Evolutionary conservation across 352 stramenopile species (phyloP).

Genomic region (Phytophthora constricta): DNA sequence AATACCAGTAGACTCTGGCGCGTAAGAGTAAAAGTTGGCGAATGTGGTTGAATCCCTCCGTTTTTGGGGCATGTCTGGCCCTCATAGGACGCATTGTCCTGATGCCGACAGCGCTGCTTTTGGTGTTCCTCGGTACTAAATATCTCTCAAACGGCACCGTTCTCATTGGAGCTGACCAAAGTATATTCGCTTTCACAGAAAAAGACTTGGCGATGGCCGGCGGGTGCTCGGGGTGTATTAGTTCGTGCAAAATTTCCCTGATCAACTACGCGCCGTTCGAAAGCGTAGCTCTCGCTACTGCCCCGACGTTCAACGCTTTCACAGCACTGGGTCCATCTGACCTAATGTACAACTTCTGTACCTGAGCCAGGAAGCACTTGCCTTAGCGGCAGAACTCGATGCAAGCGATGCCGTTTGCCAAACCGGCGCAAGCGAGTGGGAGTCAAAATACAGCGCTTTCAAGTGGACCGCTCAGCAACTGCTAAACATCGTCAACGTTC

Average conservation of each 20-base stretch:
- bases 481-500: conserved; percentile 21
- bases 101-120: too few species aligned
- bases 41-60: too few species aligned
- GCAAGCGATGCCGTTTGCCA: conserved; percentile 22
- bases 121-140: too few species aligned
- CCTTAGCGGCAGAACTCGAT: conserved; percentile 20
- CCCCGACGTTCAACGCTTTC: conserved; percentile 27
- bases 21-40: too few species aligned
- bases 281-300: conserved; percentile 18
- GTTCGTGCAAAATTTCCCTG: conserved; percentile 24
- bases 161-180: too few species aligned
- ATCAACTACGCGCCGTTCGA: conserved; percentile 25
- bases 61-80: too few species aligned
- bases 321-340: conserved; percentile 14
- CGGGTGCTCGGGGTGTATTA: conserved; percentile 28
- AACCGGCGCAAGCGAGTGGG: conserved; percentile 31
- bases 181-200: conserved; percentile 32
- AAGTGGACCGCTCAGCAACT: conserved; percentile 22
- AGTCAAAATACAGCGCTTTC: conserved; percentile 22
- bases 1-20: too few species aligned
- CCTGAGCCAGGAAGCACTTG: conserved; percentile 19
- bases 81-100: too few species aligned
- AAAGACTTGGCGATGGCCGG: conserved; percentile 34
- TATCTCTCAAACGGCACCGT: too few species aligned
- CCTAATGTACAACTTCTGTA: conserved; percentile 30